A percentile compares a stretch with the other conserved stretches of the same genome.
Evolutionary conservation across 2,329 filamentous ascomycete species (phyloP).

Genomic region (Alternaria ethzedia): DNA sequence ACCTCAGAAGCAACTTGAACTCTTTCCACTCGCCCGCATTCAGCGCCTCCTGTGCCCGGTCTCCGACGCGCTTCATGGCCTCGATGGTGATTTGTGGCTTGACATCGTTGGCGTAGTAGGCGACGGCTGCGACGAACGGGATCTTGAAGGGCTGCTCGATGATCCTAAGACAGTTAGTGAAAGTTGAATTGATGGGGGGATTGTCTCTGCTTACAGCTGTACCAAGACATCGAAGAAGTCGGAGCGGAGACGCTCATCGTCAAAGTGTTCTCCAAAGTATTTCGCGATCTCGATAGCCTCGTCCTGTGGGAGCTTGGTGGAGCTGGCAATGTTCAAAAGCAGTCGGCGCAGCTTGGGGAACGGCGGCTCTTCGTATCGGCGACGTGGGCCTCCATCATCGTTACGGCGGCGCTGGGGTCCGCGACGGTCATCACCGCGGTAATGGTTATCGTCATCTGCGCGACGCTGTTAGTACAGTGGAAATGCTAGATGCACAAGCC

Average conservation of each 20-base stretch:
- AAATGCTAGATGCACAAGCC: neutral
- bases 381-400: constrained; percentile 36
- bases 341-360: constrained; percentile 43
- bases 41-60: constrained; percentile 70
- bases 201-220: constrained; percentile 65
- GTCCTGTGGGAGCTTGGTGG: constrained; percentile 45
- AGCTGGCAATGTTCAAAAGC: constrained; percentile 48
- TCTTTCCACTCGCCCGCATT: constrained; percentile 81
- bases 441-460: constrained; percentile 38
- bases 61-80: constrained; percentile 68
- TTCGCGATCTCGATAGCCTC: constrained; percentile 56
- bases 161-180: constrained; percentile 54
- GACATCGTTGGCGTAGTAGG: constrained; percentile 78
- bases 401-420: constrained; percentile 41
- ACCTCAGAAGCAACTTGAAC: constrained; percentile 88
- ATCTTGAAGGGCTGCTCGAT: constrained; percentile 96
- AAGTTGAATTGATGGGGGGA: neutral
- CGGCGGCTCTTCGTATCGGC: constrained; percentile 45
- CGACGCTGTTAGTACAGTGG: constrained; percentile 8
- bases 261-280: constrained; percentile 75
- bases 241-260: constrained; percentile 77
- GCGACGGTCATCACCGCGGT: constrained; percentile 38
- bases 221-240: constrained; percentile 76
- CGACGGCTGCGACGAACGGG: constrained; percentile 87
- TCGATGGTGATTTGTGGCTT: constrained; percentile 77